Percentiles rank a stretch among this genome's conserved stretches.
These are phyloP conservation scores for Didymosphaeria variabile DNA, from an alignment of 2,329 filamentous ascomycete species.

Conservation along the genomic window DNA sequence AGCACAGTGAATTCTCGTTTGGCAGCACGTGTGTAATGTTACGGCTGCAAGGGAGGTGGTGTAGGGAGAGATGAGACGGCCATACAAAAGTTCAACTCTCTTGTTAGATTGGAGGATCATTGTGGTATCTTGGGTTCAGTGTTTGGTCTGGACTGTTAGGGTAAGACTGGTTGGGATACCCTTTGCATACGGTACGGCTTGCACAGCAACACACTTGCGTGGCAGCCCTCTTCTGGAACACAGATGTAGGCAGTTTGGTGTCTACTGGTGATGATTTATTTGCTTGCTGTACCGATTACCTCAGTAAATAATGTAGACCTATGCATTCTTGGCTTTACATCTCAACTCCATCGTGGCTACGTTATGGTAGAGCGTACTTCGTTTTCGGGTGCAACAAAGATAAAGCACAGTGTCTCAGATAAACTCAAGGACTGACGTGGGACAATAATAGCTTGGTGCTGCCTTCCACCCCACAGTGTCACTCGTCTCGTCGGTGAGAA, in stretches of 20 bases:
- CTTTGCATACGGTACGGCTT: background rate
- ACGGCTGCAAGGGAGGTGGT: background rate
- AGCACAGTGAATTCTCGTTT: background rate
- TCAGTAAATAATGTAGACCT: background rate
- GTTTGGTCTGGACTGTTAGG: background rate
- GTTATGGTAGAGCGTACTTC: too few relatives aligned
- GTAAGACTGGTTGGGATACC: background rate
- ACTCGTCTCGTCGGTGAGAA: background rate
- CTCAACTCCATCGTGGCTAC: too few relatives aligned
- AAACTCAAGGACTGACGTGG: too few relatives aligned
- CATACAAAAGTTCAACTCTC: background rate
- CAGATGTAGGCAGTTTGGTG: background rate
- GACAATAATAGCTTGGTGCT: too few relatives aligned
- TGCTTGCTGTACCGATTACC: conserved; percentile 5
- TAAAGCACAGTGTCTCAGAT: too few relatives aligned
- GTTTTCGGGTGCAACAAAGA: too few relatives aligned
- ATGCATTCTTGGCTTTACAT: background rate
- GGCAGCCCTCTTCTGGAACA: background rate
- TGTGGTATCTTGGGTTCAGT: conserved; percentile 20
- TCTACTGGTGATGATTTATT: background rate
- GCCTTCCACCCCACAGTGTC: background rate
- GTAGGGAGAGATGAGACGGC: background rate
- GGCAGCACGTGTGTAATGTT: conserved; percentile 4
- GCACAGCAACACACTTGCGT: background rate
- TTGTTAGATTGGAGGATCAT: background rate